Base-by-base conservation (phyloP, 441 rosid genomes). In the Populus hybrid region DNA sequence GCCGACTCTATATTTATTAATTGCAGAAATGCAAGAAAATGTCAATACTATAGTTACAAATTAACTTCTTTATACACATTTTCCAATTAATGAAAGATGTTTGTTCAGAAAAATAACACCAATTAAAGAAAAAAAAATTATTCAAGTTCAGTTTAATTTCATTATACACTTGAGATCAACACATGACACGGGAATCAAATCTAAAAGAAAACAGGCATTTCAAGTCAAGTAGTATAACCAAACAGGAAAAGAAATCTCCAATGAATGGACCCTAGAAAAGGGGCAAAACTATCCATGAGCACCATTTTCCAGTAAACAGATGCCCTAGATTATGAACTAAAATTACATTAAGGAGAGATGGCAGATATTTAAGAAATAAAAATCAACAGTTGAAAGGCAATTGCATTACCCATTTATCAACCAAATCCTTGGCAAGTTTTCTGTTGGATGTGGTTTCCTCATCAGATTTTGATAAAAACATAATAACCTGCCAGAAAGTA, bases 381-480 rank as follows among this genome's bases (percentile, higher is more conserved):
- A 9, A 76, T 36, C 69, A 50, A 29, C 35, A 73, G 63, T 18
- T 69, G 61, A 74, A 61, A 12, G 59, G 28, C 4, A 7, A 18
- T 36, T 11, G 71, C 67, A 77, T 84, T 94, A 95, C 99, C 98
- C 98, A 95, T 91, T 93, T 93, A 80, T 95, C 98, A 79, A 95
- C 99, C 90, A 95, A 88, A 76, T 95, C 99, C 88, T 94, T 95
- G 61, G 99, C 98, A 63, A 94, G 94, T 81, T 93, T 88, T 85
- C 95, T 87, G 87, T 95, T 95, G 74, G 97, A 87, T 63, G 91
- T 93, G 53, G 97, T 93, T 85, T 95, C 99, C 91, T 95, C 99
- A 4, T 91, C 99, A 0, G 98, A 94, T 84, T 92, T 95, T 45
- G 99, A 95, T 77, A 95, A 89, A 81, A 95, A 95, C 98, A 95